Evolutionary conservation across 805 yeast species (phyloP), one percentile per base, ranked within the genome.

Genomic region (Sungouiella blattae): DNA sequence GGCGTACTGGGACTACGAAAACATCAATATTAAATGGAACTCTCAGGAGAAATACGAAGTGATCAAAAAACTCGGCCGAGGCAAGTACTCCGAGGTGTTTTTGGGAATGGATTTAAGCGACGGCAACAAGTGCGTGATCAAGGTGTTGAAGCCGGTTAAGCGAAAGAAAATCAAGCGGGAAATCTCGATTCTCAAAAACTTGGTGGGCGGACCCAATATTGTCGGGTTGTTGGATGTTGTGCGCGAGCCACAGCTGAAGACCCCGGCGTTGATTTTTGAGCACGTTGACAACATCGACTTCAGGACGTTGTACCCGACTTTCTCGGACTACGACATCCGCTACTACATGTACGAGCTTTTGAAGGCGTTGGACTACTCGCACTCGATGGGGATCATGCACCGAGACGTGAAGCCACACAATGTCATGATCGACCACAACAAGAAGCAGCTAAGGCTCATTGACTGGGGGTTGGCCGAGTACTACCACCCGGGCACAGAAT

Each of bases 381-480:
- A 89, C 64, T 83, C 94, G 5, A 84, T 84, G 82, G 97, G 97
- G 24, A 87, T 89, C 46, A 87, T 87, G 83, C 96, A 87, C 61
- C 71, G 96, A 57, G 96, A 87, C 61, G 96, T 87, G 33, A 87
- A 87, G 57, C 96, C 96, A 8, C 96, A 87, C 59, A 87, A 87
- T 54, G 87, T 87, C 28, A 87, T 87, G 95, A 87, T 87, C 48
- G 95, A 88, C 61, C 95, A 87, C 42, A 64, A 69, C 17, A 58
- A 55, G 30, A 74, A 72, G 46, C 64, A 68, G 26, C 64, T 88
- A 52, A 74, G 91, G 49, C 73, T 88, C 37, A 88, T 88, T 45
- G 96, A 88, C 64, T 88, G 96, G 96, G 96, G 96, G 11, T 65
- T 88, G 41, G 96, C 96, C 6, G 96, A 88, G 58, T 88, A 85